phyloP scores from a whole-genome alignment of 2,329 filamentous ascomycete species.

The Microdochium trichocladiopsis region DNA sequence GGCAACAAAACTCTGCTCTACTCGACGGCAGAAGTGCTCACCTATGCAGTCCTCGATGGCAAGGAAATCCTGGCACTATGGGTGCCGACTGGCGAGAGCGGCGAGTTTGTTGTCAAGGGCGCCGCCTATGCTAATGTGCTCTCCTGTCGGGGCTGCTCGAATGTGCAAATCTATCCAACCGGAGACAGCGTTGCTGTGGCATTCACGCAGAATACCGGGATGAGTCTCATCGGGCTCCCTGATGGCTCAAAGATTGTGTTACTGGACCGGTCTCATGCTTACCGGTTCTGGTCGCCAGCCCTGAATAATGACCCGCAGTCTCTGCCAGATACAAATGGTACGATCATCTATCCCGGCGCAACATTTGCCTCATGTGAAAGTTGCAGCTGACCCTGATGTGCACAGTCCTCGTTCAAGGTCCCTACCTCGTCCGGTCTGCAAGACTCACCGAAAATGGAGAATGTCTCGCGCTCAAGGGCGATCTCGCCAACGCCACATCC shows the following conservation, averaged over 20 bases:
- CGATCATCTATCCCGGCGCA: conserved; percentile 3
- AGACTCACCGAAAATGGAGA: conserved; percentile 41
- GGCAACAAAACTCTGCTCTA: conserved; percentile 55
- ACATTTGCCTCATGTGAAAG: no score
- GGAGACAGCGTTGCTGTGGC: conserved; percentile 30
- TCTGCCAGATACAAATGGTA: conserved; percentile 35
- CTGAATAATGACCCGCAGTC: conserved; percentile 38
- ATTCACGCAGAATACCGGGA: conserved; percentile 41
- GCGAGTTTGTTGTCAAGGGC: conserved; percentile 50
- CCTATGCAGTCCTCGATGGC: conserved; percentile 39
- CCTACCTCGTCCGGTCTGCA: conserved; percentile 58
- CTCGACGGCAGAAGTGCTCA: conserved; percentile 63
- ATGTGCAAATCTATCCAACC: conserved; percentile 31
- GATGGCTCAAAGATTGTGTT: conserved; percentile 42
- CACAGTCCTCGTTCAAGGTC: conserved; percentile 51
- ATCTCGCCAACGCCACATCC: conserved; percentile 58
- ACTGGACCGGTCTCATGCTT: conserved; percentile 45
- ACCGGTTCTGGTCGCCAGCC: conserved; percentile 48
- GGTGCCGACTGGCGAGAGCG: conserved; percentile 51
- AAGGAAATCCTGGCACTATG: conserved; percentile 47
- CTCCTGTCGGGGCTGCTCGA: conserved; percentile 29
- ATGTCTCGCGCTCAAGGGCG: conserved; percentile 55
- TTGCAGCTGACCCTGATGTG: conserved; percentile 29
- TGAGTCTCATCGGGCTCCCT: conserved; percentile 36
- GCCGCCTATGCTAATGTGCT: conserved; percentile 22